Evolutionary conservation across 148 eudicot species (phyloP).

Genomic region (Euryodendron excelsum): DNA sequence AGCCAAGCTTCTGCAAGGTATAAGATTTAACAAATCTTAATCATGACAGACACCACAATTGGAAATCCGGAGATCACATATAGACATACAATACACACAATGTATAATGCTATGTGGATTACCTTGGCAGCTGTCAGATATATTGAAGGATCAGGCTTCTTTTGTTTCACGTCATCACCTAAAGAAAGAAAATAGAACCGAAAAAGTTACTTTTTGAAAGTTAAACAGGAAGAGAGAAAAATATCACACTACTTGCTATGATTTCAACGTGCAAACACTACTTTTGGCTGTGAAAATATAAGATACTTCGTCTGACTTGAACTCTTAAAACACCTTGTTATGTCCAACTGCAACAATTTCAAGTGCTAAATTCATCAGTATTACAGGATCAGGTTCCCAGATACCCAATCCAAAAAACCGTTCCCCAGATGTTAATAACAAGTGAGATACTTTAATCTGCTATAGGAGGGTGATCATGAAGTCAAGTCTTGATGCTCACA

Average conservation of each 20-base stretch:
- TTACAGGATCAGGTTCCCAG: too few relatives aligned
- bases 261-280: not conserved
- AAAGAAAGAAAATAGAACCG: conserved; percentile 10
- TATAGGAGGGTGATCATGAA: too few relatives aligned
- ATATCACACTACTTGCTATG: not conserved
- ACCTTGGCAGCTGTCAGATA: conserved; percentile 83
- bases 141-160: conserved; percentile 95
- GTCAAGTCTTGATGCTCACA: too few relatives aligned
- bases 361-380: too few relatives aligned
- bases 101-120: not conserved
- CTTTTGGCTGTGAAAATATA: conserved; percentile 1
- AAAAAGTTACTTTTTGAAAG: not conserved
- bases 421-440: too few relatives aligned
- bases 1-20: conserved; percentile 64
- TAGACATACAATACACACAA: not conserved
- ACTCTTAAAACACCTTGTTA: too few relatives aligned
- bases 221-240: not conserved
- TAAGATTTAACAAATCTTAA: conserved; percentile 4
- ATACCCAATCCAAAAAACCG: too few relatives aligned
- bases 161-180: conserved; percentile 98
- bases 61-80: not conserved
- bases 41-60: conserved; percentile 3
- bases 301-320: too few relatives aligned
- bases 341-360: too few relatives aligned
- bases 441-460: too few relatives aligned